Evolutionary conservation across 176 grass and related monocot species (phyloP).

Genomic region (Bonia amplexicaulis): DNA sequence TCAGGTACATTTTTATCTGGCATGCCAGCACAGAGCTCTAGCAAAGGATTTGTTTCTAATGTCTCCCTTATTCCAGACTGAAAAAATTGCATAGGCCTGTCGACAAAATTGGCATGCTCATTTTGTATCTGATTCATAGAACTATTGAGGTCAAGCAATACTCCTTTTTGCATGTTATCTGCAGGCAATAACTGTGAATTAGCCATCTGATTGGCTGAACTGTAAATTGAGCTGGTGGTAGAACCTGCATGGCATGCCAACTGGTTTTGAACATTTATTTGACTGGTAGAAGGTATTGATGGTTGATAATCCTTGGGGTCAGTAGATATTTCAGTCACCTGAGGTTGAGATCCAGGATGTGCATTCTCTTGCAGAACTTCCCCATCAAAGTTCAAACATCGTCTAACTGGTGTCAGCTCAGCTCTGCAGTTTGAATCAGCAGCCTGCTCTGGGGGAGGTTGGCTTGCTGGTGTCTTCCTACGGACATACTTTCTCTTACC

Average conservation of each 20-base stretch:
- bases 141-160: conserved; percentile 51
- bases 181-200: conserved; percentile 7
- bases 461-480: conserved; percentile 37
- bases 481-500: conserved; percentile 78
- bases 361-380: conserved; percentile 33
- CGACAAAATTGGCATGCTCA: conserved; percentile 13
- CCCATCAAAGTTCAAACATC: conserved; percentile 44
- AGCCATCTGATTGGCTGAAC: conserved; percentile 1
- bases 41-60: conserved; percentile 21
- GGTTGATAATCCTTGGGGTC: not conserved
- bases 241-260: conserved; percentile 1
- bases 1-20: conserved; percentile 16
- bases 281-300: conserved; percentile 3
- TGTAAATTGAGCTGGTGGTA: not conserved
- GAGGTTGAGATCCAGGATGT: conserved; percentile 4
- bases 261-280: conserved; percentile 24
- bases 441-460: conserved; percentile 12
- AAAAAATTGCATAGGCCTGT: not conserved
- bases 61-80: conserved; percentile 14
- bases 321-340: conserved; percentile 3
- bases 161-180: conserved; percentile 17
- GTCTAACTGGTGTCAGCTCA: conserved; percentile 35
- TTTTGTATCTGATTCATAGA: conserved; percentile 22
- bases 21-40: conserved; percentile 2
- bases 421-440: conserved; percentile 9